Evolutionary conservation across 805 yeast genomes (phyloP).

Genomic region (Ogataea pignaliae): DNA sequence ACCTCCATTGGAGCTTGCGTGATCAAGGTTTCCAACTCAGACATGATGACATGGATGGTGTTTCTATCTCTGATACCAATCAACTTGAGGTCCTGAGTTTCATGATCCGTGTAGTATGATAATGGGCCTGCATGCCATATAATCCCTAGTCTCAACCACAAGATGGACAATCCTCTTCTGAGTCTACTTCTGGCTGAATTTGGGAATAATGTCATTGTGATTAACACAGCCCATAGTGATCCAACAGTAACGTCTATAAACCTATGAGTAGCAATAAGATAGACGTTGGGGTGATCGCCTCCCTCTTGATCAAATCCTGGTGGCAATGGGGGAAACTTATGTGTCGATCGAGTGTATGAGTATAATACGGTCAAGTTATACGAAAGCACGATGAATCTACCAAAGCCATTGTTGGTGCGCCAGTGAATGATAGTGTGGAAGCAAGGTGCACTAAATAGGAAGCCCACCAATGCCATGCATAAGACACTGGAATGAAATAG

Average conservation of each 20-base stretch:
- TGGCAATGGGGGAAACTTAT: slow-evolving; percentile 30
- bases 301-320: slow-evolving; percentile 61
- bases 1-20: slow-evolving; percentile 74
- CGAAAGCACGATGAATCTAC: slow-evolving; percentile 66
- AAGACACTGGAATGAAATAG: slow-evolving; percentile 51
- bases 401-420: slow-evolving; percentile 59
- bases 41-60: slow-evolving; percentile 47
- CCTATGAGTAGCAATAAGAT: slow-evolving; percentile 75
- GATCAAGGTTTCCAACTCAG: slow-evolving; percentile 54
- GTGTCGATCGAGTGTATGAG: slow-evolving; percentile 61
- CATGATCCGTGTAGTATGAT: slow-evolving; percentile 33
- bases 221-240: slow-evolving; percentile 68
- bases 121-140: slow-evolving; percentile 77
- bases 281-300: slow-evolving; percentile 61
- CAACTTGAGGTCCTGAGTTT: slow-evolving; percentile 22
- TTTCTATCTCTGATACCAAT: slow-evolving; percentile 41
- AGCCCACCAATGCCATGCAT: slow-evolving; percentile 47
- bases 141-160: slow-evolving; percentile 79
- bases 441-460: slow-evolving; percentile 43
- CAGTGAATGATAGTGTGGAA: slow-evolving; percentile 61
- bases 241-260: slow-evolving; percentile 70
- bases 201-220: slow-evolving; percentile 66
- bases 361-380: slow-evolving; percentile 76
- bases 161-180: slow-evolving; percentile 56
- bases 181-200: slow-evolving; percentile 70